Base-by-base conservation (phyloP, 176 grass and related monocot genomes). In the Secale cereale region DNA sequence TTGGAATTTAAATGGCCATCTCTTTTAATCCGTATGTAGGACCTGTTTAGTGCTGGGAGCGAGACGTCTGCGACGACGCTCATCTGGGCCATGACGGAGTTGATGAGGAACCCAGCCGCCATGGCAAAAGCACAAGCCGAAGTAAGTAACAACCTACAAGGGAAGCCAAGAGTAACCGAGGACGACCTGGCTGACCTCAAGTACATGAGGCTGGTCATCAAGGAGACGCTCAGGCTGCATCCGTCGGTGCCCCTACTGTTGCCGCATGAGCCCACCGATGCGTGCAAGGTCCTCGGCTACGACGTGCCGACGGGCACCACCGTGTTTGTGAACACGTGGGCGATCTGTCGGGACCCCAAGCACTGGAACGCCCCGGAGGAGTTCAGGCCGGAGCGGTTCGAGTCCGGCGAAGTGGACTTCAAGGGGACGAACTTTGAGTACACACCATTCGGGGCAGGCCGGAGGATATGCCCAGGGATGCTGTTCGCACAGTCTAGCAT, bases 191-290 rank as follows among this genome's bases (percentile, higher is more conserved):
- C 48, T 0, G 78, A 74, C 59, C 87, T 89, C 0, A 84, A 57
- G 0, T 92, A 86, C 66, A n/a, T 92, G 7, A 74, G 78, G 35
- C 81, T 79, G 6, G 82, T 85, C 7, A 79, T 86, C 29, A 90
- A 90, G 64, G 91, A 93, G 59, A 87, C 85, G 20, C 28, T 88
- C n/a, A 33, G 91, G 66, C 23, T 93, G 57, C 88, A 93, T 25
- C 81, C 91, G 0, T 15, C 88, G 0, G 82, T 70, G 7, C 82
- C 88, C 1, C 26, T 90, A 33, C 22, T 78, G 0, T n/a, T 86
- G 10, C 85, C 62, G 0, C 74, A 88, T 1, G 85, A 88, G 56
- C 57, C 78, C 22, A 82, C 6, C 7, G 59, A 88, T 40, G 2
- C 78, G 13, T 77, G 81, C 66, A 74, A 64, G 13, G 73, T 93